Percentiles rank a stretch among this genome's conserved stretches.
These are phyloP conservation scores for Fusarium sp. DNA, from an alignment of 2,329 filamentous ascomycete species.

Conservation along the genomic window DNA sequence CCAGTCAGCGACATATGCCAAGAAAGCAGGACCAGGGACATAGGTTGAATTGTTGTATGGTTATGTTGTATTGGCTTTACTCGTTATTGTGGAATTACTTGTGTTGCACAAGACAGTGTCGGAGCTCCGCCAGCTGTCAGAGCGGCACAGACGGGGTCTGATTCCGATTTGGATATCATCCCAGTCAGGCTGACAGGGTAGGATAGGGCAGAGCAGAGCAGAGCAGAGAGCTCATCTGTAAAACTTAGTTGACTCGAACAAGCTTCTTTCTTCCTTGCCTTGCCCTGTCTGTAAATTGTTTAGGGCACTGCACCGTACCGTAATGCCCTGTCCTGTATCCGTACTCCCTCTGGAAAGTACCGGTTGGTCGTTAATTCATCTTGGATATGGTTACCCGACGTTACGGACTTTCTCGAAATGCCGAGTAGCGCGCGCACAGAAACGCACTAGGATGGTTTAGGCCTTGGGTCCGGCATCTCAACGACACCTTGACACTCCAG, in stretches of 20 bases:
- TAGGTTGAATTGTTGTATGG: background rate
- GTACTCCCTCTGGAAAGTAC: background rate
- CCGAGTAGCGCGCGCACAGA: constrained; percentile 15
- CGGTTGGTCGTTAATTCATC: constrained; percentile 8
- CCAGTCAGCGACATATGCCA: constrained; percentile 21
- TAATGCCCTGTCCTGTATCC: background rate
- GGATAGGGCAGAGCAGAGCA: background rate
- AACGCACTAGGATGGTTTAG: constrained; percentile 22
- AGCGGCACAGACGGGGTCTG: constrained; percentile 22
- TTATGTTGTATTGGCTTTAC: constrained; percentile 4
- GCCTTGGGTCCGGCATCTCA: constrained; percentile 20
- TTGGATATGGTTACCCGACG: constrained; percentile 31
- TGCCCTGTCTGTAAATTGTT: background rate
- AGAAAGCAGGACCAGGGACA: constrained; percentile 3
- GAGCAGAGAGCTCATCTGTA: background rate
- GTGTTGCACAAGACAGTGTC: background rate
- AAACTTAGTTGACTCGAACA: constrained; percentile 1
- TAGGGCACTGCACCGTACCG: background rate
- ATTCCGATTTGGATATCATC: constrained; percentile 1
- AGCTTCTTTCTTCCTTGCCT: background rate
- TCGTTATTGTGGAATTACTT: background rate
- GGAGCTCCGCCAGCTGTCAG: constrained; percentile 4
- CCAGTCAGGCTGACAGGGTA: background rate
- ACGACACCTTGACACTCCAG: constrained; percentile 20
- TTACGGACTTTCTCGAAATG: constrained; percentile 24